A percentile compares a stretch with the other conserved stretches of the same genome.
Conservation (phyloP, 2,329 filamentous ascomycete genomes). For the Neospermospora avenae region DNA sequence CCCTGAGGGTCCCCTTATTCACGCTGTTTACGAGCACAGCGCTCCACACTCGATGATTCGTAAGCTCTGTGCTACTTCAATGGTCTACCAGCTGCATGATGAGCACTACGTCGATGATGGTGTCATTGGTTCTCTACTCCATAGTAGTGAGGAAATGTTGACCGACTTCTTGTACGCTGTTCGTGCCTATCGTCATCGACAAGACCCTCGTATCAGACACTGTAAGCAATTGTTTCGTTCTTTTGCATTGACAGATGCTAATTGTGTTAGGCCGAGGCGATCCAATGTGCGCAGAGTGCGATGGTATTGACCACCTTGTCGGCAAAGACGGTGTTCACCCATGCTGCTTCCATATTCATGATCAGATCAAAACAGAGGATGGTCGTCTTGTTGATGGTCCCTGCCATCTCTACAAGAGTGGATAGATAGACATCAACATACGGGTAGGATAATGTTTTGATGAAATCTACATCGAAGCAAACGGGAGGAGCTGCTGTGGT, state of each 20-base stretch:
- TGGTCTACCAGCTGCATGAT: conserved; percentile 9
- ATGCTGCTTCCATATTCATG: conserved; percentile 7
- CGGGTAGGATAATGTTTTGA: too few species aligned
- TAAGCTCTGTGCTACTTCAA: conserved; percentile 18
- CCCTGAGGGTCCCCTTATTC: conserved; percentile 14
- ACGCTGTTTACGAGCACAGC: conserved; percentile 18
- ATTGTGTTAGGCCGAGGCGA: neutral
- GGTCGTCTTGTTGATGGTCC: neutral
- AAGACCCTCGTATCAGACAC: conserved; percentile 26
- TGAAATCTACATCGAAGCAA: too few species aligned
- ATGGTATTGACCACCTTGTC: neutral
- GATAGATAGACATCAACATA: too few species aligned
- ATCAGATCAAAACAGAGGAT: neutral
- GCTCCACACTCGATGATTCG: conserved; percentile 13
- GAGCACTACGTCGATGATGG: conserved; percentile 2
- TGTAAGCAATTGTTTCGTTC: neutral
- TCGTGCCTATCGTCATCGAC: neutral
- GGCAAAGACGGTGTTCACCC: conserved; percentile 2
- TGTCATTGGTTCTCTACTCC: conserved; percentile 7
- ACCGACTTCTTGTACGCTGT: conserved; percentile 21
- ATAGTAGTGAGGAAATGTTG: conserved; percentile 9
- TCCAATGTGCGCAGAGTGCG: neutral
- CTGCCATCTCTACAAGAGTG: neutral
- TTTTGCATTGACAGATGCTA: neutral
- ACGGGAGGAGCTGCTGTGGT: too few species aligned